Evolutionary conservation across 23 red algal genomes (phyloP).

Genomic region (Porphyridium purpureum): DNA sequence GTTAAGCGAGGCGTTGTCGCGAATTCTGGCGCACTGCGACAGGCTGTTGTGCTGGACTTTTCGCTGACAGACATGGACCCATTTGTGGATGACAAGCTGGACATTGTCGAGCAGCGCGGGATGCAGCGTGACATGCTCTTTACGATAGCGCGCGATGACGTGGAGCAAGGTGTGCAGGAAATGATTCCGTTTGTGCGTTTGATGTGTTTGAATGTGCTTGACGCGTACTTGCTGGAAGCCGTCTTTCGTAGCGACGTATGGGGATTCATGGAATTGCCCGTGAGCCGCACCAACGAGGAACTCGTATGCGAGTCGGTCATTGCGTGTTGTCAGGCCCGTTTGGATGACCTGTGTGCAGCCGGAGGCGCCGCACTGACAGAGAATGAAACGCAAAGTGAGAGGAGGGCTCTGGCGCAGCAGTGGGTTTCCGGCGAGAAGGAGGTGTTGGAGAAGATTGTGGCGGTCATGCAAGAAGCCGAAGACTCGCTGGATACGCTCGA

Average conservation of each 20-base stretch:
- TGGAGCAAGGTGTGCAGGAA: constrained; percentile 15
- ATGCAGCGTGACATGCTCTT: constrained; percentile 11
- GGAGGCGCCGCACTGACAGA: not conserved
- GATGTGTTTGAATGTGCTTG: constrained; percentile 37
- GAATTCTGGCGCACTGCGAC: too few relatives aligned
- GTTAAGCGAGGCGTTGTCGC: too few relatives aligned
- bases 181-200: constrained; percentile 70
- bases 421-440: constrained; percentile 30
- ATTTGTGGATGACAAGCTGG: constrained; percentile 79
- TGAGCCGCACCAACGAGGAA: constrained; percentile 69
- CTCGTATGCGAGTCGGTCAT: constrained; percentile 47
- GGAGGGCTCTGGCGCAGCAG: constrained; percentile 16
- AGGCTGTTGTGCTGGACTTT: constrained; percentile 35
- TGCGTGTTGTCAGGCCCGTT: constrained; percentile 37
- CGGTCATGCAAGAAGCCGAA: constrained; percentile 9
- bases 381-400: not conserved
- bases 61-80: constrained; percentile 35
- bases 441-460: constrained; percentile 18
- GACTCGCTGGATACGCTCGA: constrained; percentile 36
- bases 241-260: constrained; percentile 78
- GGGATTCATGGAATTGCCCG: constrained; percentile 49
- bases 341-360: constrained; percentile 19
- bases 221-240: constrained; percentile 72
- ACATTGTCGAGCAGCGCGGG: constrained; percentile 34
- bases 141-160: constrained; percentile 14